A percentile compares a stretch with the other conserved stretches of the same genome.
These are phyloP conservation scores for Pseudocercospora fijiensis DNA, from an alignment of 2,329 filamentous ascomycete genomes.

Conservation along the genomic window DNA sequence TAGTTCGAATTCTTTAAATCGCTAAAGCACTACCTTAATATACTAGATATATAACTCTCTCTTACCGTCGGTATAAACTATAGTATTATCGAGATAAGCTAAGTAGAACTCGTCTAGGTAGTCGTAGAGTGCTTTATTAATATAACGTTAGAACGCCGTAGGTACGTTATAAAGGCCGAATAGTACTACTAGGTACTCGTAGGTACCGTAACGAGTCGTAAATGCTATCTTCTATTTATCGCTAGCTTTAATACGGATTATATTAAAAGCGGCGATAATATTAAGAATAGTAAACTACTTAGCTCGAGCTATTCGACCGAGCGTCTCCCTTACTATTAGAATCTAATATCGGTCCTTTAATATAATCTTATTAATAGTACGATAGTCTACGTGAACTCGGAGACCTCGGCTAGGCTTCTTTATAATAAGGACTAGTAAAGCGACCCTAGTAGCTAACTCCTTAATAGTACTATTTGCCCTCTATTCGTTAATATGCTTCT, in stretches of 20 bases:
- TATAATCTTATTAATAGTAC: neutral
- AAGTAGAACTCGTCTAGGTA: neutral
- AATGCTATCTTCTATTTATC: neutral
- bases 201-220: neutral
- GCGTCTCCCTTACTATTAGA: neutral
- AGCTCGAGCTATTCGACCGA: too few relatives aligned
- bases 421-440: neutral
- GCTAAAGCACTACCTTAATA: neutral
- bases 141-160: neutral
- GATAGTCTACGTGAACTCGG: neutral
- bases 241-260: neutral
- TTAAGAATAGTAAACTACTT: neutral
- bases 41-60: neutral
- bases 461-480: neutral
- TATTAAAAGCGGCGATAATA: neutral
- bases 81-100: neutral
- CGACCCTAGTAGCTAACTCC: neutral
- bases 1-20: neutral
- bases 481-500: neutral
- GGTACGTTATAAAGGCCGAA: neutral
- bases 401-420: neutral
- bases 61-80: neutral
- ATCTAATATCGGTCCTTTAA: neutral
- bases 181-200: neutral
- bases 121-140: neutral